Percentiles rank a stretch among this genome's conserved stretches.
These are phyloP conservation scores for Quercus aquifolioides DNA, from an alignment of 306 rosid genomes.

Conservation along the genomic window DNA sequence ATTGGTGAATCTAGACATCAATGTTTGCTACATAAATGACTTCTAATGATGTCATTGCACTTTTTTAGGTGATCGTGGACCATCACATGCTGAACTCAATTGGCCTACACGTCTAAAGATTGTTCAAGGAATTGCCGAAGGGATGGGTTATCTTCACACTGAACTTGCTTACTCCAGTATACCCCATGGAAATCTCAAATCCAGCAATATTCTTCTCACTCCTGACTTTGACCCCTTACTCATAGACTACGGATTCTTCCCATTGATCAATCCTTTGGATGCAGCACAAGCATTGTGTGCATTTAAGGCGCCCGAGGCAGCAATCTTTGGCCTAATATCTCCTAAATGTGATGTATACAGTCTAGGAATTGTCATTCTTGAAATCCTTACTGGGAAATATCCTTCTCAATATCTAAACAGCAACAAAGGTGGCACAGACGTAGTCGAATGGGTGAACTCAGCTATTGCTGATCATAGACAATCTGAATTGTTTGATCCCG, in stretches of 20 bases:
- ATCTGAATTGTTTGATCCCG: slow-evolving; percentile 63
- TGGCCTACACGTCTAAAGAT: slow-evolving; percentile 66
- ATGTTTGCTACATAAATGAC: no score
- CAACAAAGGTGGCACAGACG: slow-evolving; percentile 63
- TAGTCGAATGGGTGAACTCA: slow-evolving; percentile 58
- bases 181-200: slow-evolving; percentile 88
- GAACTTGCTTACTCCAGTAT: slow-evolving; percentile 35
- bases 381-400: slow-evolving; percentile 66
- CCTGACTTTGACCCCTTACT: slow-evolving; percentile 56
- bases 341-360: slow-evolving; percentile 66
- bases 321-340: slow-evolving; percentile 36
- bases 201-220: slow-evolving; percentile 70
- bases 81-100: slow-evolving; percentile 48
- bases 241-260: slow-evolving; percentile 52
- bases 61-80: slow-evolving; percentile 64
- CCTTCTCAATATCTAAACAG: slow-evolving; percentile 68
- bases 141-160: slow-evolving; percentile 52
- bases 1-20: no score
- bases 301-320: slow-evolving; percentile 64
- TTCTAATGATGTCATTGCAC: neutral
- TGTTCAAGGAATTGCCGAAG: slow-evolving; percentile 63
- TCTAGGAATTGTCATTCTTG: slow-evolving; percentile 73
- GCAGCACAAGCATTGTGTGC: slow-evolving; percentile 49
- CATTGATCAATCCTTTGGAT: slow-evolving; percentile 36
- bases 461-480: slow-evolving; percentile 59